Evolutionary conservation across 495 filamentous ascomycete genomes (phyloP), one percentile per base, ranked within the genome.

Genomic region (Zalerion maritima): DNA sequence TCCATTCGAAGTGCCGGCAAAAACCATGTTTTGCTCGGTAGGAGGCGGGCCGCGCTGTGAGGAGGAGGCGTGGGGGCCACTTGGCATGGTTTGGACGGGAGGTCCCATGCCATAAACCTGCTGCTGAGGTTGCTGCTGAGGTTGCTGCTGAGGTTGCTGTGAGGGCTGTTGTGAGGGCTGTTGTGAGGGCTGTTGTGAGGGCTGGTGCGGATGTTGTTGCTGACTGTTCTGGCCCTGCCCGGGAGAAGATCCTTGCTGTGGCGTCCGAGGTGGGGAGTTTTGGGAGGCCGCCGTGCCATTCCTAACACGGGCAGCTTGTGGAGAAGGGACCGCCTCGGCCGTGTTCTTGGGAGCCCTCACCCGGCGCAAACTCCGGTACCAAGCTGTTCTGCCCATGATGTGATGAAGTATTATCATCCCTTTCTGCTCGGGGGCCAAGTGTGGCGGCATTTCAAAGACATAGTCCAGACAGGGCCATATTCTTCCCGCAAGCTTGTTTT

Each of bases 401-500:
- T 62, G 57, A 4, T 38, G 41, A 11, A 64, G 43, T 8, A 64
- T 47, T 10, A 44, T 35, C n/a, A 52, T 5, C 21, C 46, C 47
- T 42, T 62, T 64, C 4, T 49, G 26, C 19, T 56, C 50, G 6
- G 51, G 49, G 14, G 60, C 37, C 17, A 67, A 40, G 26, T 58
- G 54, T 1, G 52, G 40, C 7, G 71, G 62, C n/a, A 73, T 49
- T 18, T 68, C 61, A 39, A 80, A 83, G 24, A 78, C 71, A 44
- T 73, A 80, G 41, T 81, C 75, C 7, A 83, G 55, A 34, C 71
- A 77, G 4, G 54, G 49, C 78, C 78, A 83, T 26, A 81, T 74
- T 15, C 74, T 60, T 18, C 62, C 57, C 13, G 71, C 71, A 24
- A 71, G 54, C 30, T 50, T 52, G 28, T 60, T 58, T 34, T 66